These are phyloP conservation scores for Nigrospora sphaerica DNA, from an alignment of 2,329 filamentous ascomycete species.

Conservation along the genomic window DNA sequence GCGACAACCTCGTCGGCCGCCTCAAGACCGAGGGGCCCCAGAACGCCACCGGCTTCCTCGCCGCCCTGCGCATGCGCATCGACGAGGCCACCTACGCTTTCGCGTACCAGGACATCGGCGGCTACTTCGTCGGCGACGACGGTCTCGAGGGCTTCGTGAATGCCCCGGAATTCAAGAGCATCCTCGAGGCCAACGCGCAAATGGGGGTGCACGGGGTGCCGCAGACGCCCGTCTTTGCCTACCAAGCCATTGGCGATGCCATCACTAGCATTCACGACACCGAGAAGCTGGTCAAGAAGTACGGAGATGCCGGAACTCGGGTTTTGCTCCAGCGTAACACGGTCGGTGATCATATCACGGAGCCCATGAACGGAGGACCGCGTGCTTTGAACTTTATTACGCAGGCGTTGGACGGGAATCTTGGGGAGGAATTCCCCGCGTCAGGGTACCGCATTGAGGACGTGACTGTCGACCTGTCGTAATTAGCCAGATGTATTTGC, in stretches of 20 bases:
- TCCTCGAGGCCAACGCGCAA: constrained; percentile 13
- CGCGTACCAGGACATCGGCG: constrained; percentile 15
- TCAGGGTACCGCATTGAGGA: neutral
- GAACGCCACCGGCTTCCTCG: constrained; percentile 14
- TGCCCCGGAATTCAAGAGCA: constrained; percentile 3
- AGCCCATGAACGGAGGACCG: constrained; percentile 14
- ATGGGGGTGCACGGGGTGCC: constrained; percentile 27
- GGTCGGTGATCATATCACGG: constrained; percentile 29
- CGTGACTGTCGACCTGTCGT: too few relatives aligned
- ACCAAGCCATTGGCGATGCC: constrained; percentile 36
- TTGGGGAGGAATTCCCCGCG: neutral
- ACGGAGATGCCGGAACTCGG: constrained; percentile 29
- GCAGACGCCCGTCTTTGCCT: constrained; percentile 33
- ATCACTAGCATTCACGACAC: constrained; percentile 31
- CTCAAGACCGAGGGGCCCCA: constrained; percentile 11
- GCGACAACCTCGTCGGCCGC: constrained; percentile 13
- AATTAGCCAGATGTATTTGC: too few relatives aligned
- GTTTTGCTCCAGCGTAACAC: constrained; percentile 34
- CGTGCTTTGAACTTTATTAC: constrained; percentile 1
- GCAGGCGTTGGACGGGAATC: neutral
- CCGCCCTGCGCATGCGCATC: constrained; percentile 8
- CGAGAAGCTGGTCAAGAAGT: constrained; percentile 29
- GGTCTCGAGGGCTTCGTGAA: constrained; percentile 1
- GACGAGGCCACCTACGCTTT: constrained; percentile 7
- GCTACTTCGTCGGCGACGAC: constrained; percentile 19